Evolutionary conservation across 345 rosid species (phyloP).

Genomic region (Camelina neglecta): DNA sequence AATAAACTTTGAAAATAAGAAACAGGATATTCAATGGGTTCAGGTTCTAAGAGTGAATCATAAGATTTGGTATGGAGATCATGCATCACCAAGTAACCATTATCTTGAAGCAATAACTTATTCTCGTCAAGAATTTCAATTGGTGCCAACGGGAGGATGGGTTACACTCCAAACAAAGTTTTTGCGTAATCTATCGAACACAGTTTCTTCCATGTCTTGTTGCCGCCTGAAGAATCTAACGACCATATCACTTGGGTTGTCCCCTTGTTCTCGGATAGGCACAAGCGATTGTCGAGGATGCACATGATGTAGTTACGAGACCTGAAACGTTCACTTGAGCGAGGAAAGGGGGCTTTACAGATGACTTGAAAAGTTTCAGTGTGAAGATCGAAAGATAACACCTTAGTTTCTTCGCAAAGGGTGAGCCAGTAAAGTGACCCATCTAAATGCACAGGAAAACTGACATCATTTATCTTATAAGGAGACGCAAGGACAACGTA

Average conservation of each 20-base stretch:
- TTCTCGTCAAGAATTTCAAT: conserved; percentile 5
- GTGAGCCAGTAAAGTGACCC: conserved; percentile 1
- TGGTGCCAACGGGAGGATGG: background rate
- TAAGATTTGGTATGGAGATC: conserved; percentile 13
- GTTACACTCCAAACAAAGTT: background rate
- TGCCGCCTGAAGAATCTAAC: background rate
- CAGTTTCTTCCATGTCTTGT: conserved; percentile 1
- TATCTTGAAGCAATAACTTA: conserved; percentile 6
- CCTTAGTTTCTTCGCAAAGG: background rate
- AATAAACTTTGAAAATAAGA: no score
- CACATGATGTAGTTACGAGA: background rate
- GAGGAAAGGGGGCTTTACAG: background rate
- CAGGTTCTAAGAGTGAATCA: no score
- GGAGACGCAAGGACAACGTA: background rate
- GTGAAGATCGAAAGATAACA: conserved; percentile 12
- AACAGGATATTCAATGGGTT: no score
- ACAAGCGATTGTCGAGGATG: background rate
- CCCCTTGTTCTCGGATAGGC: background rate
- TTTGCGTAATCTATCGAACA: background rate
- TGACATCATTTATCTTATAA: background rate
- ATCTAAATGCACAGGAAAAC: background rate
- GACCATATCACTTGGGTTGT: background rate
- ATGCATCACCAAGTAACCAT: background rate
- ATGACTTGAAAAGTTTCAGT: conserved; percentile 8
- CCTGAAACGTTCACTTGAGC: background rate